Evolutionary conservation across 495 filamentous ascomycete species (phyloP).

Genomic region (Rhypophila decipiens): DNA sequence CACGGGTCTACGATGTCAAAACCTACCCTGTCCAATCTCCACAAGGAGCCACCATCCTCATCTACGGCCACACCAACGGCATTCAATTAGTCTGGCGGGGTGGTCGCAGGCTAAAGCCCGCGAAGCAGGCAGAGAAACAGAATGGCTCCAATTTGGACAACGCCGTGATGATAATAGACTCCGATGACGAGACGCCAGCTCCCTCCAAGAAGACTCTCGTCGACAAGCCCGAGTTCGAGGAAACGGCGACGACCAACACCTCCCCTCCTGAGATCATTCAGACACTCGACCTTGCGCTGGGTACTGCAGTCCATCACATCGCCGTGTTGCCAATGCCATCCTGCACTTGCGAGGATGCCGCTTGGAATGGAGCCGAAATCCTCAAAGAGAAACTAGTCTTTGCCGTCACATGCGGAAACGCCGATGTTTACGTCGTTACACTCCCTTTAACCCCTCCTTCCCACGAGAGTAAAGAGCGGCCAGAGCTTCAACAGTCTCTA

Average conservation of each 20-base stretch:
- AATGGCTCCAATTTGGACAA: slow-evolving; percentile 43
- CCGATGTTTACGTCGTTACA: slow-evolving; percentile 59
- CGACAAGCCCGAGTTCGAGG: slow-evolving; percentile 45
- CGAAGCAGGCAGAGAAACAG: slow-evolving; percentile 30
- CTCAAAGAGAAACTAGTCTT: slow-evolving; percentile 63
- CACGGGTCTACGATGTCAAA: slow-evolving; percentile 66
- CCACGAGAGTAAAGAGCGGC: slow-evolving; percentile 44
- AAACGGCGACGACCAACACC: slow-evolving; percentile 34
- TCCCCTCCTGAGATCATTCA: slow-evolving; percentile 49
- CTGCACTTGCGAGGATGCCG: slow-evolving; percentile 36
- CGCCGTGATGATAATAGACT: slow-evolving; percentile 70
- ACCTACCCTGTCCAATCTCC: slow-evolving; percentile 70
- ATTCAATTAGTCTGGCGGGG: slow-evolving; percentile 76
- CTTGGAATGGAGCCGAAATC: slow-evolving; percentile 52
- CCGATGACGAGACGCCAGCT: slow-evolving; percentile 59
- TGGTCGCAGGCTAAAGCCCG: slow-evolving; percentile 55
- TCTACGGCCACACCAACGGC: slow-evolving; percentile 78
- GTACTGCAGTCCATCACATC: slow-evolving; percentile 53
- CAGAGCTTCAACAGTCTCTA: slow-evolving; percentile 39
- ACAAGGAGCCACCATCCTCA: slow-evolving; percentile 76
- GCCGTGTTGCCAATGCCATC: slow-evolving; percentile 50
- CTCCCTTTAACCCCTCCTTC: slow-evolving; percentile 72
- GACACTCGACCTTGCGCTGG: slow-evolving; percentile 61
- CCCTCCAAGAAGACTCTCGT: slow-evolving; percentile 18
- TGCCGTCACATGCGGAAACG: slow-evolving; percentile 63